Conservation (phyloP, 352 stramenopile species). For the Phytophthora sp. region DNA sequence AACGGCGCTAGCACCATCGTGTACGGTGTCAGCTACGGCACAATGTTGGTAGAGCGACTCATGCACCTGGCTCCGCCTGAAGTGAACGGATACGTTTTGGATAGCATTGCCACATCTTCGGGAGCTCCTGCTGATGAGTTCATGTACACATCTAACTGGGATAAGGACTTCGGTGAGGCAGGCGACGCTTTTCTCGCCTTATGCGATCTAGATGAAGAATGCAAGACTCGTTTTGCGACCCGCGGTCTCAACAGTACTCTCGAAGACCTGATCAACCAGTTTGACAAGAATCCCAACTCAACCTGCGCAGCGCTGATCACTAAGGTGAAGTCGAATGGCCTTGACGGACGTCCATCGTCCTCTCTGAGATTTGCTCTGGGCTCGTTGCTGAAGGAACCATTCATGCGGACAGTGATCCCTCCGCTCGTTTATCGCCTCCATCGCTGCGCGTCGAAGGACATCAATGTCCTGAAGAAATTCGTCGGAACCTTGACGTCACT, state of each 20-base stretch:
- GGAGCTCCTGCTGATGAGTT: constrained; percentile 5
- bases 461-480: constrained; percentile 24
- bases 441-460: constrained; percentile 33
- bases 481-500: not conserved
- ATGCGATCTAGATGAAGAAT: constrained; percentile 15
- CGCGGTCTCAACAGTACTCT: constrained; percentile 9
- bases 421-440: constrained; percentile 40
- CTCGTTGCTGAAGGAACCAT: constrained; percentile 24
- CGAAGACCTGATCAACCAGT: constrained; percentile 5
- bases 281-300: constrained; percentile 25
- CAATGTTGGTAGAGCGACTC: not conserved
- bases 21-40: not conserved
- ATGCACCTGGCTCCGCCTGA: not conserved
- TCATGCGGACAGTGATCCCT: constrained; percentile 38
- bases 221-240: constrained; percentile 10
- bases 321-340: constrained; percentile 4
- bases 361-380: constrained; percentile 26
- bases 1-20: not conserved
- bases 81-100: not conserved
- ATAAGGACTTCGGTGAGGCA: constrained; percentile 34
- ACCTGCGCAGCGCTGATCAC: constrained; percentile 21
- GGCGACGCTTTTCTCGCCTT: constrained; percentile 24
- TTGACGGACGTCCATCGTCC: constrained; percentile 22
- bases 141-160: constrained; percentile 37
- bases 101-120: constrained; percentile 24